A percentile compares a stretch with the other conserved stretches of the same genome.
phyloP scores from a whole-genome alignment of 1,139 yeast genomes.

The Geotrichum bryndzae region DNA sequence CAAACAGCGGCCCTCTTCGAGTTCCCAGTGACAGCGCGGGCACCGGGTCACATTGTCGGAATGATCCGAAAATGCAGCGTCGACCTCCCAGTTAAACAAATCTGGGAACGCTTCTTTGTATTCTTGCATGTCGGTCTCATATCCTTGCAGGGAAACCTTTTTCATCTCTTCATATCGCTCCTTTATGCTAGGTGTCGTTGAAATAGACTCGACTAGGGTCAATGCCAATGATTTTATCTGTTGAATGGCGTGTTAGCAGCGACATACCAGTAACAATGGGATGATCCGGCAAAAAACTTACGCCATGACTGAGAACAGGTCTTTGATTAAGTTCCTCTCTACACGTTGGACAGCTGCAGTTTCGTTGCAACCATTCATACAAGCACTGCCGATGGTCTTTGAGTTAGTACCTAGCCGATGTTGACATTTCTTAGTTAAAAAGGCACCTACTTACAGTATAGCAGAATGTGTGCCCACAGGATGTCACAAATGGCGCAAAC shows the following conservation, averaged over 20 bases:
- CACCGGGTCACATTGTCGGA: slow-evolving; percentile 29
- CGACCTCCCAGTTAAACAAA: slow-evolving; percentile 18
- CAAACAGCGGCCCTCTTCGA: slow-evolving; percentile 23
- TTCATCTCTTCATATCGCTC: slow-evolving; percentile 15
- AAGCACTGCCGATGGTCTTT: slow-evolving; percentile 22
- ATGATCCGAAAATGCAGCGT: slow-evolving; percentile 20
- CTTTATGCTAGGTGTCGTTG: slow-evolving; percentile 13
- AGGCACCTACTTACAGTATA: slow-evolving; percentile 23
- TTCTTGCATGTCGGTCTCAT: slow-evolving; percentile 22
- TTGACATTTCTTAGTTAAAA: not conserved
- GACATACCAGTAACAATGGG: not conserved
- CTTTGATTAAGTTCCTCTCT: slow-evolving; percentile 20
- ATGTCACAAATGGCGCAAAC: slow-evolving; percentile 32
- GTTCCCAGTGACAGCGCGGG: slow-evolving; percentile 29
- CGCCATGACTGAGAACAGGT: slow-evolving; percentile 23
- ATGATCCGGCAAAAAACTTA: slow-evolving; percentile 8
- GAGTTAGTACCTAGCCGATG: not conserved
- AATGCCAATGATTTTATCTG: slow-evolving; percentile 12
- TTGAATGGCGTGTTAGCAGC: slow-evolving; percentile 1
- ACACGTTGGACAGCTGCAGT: slow-evolving; percentile 29
- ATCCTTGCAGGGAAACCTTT: slow-evolving; percentile 18
- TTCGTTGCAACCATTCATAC: slow-evolving; percentile 27
- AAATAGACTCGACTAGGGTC: slow-evolving; percentile 15
- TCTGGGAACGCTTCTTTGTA: slow-evolving; percentile 23
- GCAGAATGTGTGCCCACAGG: slow-evolving; percentile 37